Base-by-base conservation (phyloP, 2,329 filamentous ascomycete genomes). In the Raffaelea arxii region DNA sequence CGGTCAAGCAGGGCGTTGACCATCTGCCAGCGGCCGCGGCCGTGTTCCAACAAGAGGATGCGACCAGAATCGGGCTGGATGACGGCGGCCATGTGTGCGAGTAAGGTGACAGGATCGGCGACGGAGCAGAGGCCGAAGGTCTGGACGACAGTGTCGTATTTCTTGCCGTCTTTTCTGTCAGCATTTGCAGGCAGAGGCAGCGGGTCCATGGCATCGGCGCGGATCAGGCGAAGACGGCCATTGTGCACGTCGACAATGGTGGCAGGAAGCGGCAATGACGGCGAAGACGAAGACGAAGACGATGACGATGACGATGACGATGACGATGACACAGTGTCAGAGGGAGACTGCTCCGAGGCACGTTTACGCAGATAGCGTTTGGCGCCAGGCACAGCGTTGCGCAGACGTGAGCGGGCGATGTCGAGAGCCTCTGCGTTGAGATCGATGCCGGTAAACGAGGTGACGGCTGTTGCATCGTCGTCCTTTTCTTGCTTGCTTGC, bases 71-170 rank as follows among this genome's bases (percentile, higher is more conserved):
- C 68, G 12, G 76, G 77, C 51, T 68, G 67, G 2, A 82, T 60
- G 16, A 61, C 63, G 9, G 65, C 59, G 1, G 76, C 76, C 56
- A 82, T 66, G 58, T 75, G 74, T 44, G 63, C 59, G 19, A 83
- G 59, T 19, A 82, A 65, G 24, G 58, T 59, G 10, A 72, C 67
- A 1, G 79, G 79, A 55, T 80, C 71, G 4, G 66, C 65, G 3
- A 81, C 78, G 54, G 74, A 79, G 62, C 79, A 83, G 23, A 83
- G 68, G 4, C 78, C 78, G 62, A 83, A 82, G 0, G 77, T 80
- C 56, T 82, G 78, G 25, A 82, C 58, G 32, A 82, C 64, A 2
- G 77, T 81, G 62, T 83, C 79, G 62, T 82, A 83, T n/a, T 36
- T 16, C 19, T 9, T 9, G n/a, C n/a, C n/a, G n/a, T n/a, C n/a